Base-by-base conservation (phyloP, 75 land plant species). In the Pinus tabuliformis region DNA sequence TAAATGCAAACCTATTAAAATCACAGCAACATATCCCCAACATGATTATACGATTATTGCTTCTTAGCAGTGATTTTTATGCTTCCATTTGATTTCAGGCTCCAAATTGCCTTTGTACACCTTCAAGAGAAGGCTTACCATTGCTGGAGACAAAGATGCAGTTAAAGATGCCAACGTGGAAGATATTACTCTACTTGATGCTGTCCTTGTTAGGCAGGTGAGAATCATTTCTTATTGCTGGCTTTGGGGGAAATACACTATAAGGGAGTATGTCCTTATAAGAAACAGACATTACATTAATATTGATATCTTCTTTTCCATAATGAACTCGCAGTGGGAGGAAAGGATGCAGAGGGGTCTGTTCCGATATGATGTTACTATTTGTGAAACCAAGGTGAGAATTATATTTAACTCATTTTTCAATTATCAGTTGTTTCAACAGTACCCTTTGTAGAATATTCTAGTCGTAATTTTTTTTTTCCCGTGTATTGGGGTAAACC, bases 361-460 rank as follows among this genome's bases (percentile, higher is more conserved):
- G n/a, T 97, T 97, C 75, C 95, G 98, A 65, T 95, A 97, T 79
- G 99, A 97, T 78, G 98, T 97, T 42, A 90, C 95, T 62, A 82
- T 91, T n/a, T 97, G 98, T 68, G 95, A 94, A 78, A 97, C 98
- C 17, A 94, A 92, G 95, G 99, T 93, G 28, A 52, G 57, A 45
- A 59, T 39, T 16, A 68, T 68, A 5, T 26, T 75, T 28, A 59
- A 61, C 60, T 26, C 28, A 37, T 57, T 75, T 28, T 17, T 75
- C 62, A 30, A 58, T 75, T 45, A 45, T 36, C 9, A 39, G 24
- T 21, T 22, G 63, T 39, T 68, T 39, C 18, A 68, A 8, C 9
- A 68, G 72, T 30, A 36, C 62, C 8, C 62, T 16, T 60, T 21
- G 5, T 60, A 30, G 76, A 26, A 59, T 33, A 33, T 33, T 33